Conservation (phyloP, 371 early-diverging fungal species). For the Mortierella sp. region DNA sequence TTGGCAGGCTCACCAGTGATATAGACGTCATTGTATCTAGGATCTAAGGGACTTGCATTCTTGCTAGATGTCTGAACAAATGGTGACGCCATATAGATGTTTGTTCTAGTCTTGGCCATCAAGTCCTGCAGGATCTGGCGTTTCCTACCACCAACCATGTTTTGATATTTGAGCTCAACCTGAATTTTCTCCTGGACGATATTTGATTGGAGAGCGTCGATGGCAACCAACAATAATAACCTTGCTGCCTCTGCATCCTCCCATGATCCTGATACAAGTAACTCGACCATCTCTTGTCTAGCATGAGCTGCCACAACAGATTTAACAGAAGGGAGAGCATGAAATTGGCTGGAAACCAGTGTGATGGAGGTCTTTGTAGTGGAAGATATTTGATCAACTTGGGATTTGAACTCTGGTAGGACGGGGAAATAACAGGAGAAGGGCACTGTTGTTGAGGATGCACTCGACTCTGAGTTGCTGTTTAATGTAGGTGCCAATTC, state of each 20-base stretch:
- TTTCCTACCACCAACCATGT: conserved; percentile 79
- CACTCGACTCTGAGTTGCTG: not conserved
- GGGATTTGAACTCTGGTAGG: conserved; percentile 40
- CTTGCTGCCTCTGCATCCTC: conserved; percentile 53
- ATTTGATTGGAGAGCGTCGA: conserved; percentile 56
- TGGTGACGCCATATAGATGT: conserved; percentile 80
- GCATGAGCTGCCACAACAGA: conserved; percentile 41
- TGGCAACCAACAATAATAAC: conserved; percentile 30
- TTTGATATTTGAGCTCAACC: conserved; percentile 63
- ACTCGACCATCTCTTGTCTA: conserved; percentile 47
- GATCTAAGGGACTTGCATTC: conserved; percentile 39
- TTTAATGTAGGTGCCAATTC: not conserved
- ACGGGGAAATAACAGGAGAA: conserved; percentile 39
- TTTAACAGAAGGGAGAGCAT: conserved; percentile 40
- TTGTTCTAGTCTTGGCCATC: conserved; percentile 81
- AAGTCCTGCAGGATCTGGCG: conserved; percentile 72
- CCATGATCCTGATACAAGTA: conserved; percentile 49
- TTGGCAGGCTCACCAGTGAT: conserved; percentile 55
- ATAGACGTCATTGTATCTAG: conserved; percentile 39
- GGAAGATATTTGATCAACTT: conserved; percentile 44
- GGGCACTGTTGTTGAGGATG: conserved; percentile 1
- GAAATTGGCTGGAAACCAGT: conserved; percentile 47
- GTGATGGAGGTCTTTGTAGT: conserved; percentile 44
- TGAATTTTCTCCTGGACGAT: conserved; percentile 50
- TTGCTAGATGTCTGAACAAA: conserved; percentile 60